Evolutionary conservation across 2,329 filamentous ascomycete species (phyloP).

Genomic region (Ascochyta rabiei): DNA sequence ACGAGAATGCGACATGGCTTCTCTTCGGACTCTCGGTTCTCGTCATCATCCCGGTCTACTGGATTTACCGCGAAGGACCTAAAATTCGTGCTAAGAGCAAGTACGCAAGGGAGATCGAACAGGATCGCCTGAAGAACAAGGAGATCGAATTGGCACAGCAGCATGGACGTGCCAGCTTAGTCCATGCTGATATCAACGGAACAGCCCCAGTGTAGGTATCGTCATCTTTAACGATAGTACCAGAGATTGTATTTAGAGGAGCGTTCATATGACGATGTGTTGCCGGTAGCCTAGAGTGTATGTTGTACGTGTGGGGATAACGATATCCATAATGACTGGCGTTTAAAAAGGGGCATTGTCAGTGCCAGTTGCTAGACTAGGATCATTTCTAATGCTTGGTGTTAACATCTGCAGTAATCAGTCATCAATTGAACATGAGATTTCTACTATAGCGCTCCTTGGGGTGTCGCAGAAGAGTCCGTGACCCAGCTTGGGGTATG

Average conservation of each 20-base stretch:
- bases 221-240: background rate
- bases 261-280: background rate
- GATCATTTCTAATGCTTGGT: background rate
- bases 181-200: background rate
- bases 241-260: background rate
- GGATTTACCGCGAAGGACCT: constrained; percentile 63
- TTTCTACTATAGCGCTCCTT: background rate
- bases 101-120: constrained; percentile 32
- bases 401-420: background rate
- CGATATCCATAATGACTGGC: background rate
- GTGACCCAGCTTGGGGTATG: background rate
- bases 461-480: too few relatives aligned
- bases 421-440: background rate
- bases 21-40: constrained; percentile 57
- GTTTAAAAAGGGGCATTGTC: too few relatives aligned
- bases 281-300: background rate
- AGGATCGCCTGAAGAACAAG: constrained; percentile 27
- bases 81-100: constrained; percentile 52
- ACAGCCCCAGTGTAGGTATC: background rate
- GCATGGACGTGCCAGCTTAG: background rate
- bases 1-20: constrained; percentile 43
- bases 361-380: background rate
- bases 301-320: background rate
- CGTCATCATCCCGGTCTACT: constrained; percentile 60
- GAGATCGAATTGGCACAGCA: background rate